A percentile compares a stretch with the other conserved stretches of the same genome.
phyloP scores from a whole-genome alignment of 345 rosid genomes.

The Crucihimalaya himalaica region DNA sequence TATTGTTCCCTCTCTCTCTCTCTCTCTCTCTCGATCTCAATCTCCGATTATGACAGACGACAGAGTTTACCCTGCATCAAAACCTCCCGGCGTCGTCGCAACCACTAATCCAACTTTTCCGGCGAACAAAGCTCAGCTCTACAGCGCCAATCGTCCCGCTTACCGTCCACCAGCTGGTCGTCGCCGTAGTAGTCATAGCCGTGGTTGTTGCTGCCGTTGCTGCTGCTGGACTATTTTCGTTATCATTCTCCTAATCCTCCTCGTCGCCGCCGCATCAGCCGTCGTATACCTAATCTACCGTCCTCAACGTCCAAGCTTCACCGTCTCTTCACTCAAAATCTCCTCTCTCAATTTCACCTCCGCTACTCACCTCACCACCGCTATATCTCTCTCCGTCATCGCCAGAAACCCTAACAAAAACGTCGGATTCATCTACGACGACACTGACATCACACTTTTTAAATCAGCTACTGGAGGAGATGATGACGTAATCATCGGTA shows the following conservation, averaged over 20 bases:
- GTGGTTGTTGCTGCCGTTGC: constrained; percentile 59
- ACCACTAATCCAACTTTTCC: constrained; percentile 56
- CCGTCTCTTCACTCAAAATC: constrained; percentile 61
- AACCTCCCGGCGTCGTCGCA: constrained; percentile 43
- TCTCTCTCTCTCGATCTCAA: constrained; percentile 1
- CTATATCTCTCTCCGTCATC: constrained; percentile 61
- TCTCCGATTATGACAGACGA: constrained; percentile 55
- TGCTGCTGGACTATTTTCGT: constrained; percentile 59
- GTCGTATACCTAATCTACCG: constrained; percentile 69
- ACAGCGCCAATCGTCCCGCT: constrained; percentile 67
- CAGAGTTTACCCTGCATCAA: constrained; percentile 62
- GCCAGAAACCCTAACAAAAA: constrained; percentile 84
- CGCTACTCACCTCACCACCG: constrained; percentile 47
- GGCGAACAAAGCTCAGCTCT: constrained; percentile 66
- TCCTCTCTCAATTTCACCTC: constrained; percentile 65
- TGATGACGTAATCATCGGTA: constrained; percentile 57
- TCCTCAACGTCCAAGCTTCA: constrained; percentile 73
- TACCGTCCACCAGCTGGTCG: constrained; percentile 70
- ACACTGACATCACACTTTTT: constrained; percentile 44
- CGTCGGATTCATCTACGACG: constrained; percentile 59
- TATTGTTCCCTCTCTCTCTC: neutral
- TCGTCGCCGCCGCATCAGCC: constrained; percentile 55
- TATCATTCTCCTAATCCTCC: constrained; percentile 49
- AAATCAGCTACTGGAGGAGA: constrained; percentile 28
- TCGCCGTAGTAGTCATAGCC: constrained; percentile 49